Percentiles rank a stretch among this genome's conserved stretches.
Evolutionary conservation across 2,329 filamentous ascomycete species (phyloP).

Genomic region (Ilyonectria destructans): DNA sequence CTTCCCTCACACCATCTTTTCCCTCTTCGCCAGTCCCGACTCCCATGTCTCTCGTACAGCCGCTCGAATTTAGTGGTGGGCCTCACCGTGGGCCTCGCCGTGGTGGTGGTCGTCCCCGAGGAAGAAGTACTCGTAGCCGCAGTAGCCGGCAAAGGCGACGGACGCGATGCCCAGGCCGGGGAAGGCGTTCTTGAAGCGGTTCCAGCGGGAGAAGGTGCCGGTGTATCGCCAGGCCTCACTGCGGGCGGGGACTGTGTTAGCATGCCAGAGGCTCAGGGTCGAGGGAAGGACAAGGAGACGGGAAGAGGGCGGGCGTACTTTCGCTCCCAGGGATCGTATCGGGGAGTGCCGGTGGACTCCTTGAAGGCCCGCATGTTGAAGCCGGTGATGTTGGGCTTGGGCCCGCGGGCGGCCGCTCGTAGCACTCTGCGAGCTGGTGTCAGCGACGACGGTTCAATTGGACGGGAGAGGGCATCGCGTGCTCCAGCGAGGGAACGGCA

Average conservation of each 20-base stretch:
- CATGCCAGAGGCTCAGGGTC: conserved; percentile 23
- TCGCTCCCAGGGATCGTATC: conserved; percentile 79
- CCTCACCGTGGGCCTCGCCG: conserved; percentile 67
- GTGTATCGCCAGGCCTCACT: conserved; percentile 97
- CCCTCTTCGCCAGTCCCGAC: conserved; percentile 27
- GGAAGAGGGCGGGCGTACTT: conserved; percentile 63
- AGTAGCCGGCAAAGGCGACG: conserved; percentile 92
- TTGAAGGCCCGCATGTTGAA: conserved; percentile 90
- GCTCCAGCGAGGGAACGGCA: conserved; percentile 2
- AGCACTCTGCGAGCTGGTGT: conserved; percentile 57
- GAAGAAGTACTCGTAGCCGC: conserved; percentile 91
- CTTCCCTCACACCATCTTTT: conserved; percentile 31
- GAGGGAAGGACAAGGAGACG: background rate
- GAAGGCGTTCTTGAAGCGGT: conserved; percentile 89
- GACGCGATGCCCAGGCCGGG: conserved; percentile 94
- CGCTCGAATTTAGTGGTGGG: conserved; percentile 66
- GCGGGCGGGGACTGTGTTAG: conserved; percentile 31
- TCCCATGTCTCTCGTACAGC: conserved; percentile 32
- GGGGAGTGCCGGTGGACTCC: conserved; percentile 75
- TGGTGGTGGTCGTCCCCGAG: conserved; percentile 79
- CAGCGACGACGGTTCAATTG: conserved; percentile 25
- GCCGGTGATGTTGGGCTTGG: conserved; percentile 86
- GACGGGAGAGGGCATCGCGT: background rate
- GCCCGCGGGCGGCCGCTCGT: conserved; percentile 66
- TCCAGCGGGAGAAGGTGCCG: conserved; percentile 88